Evolutionary conservation across 2,329 filamentous ascomycete genomes (phyloP).

Genomic region (Dendrostoma leiphaemia): DNA sequence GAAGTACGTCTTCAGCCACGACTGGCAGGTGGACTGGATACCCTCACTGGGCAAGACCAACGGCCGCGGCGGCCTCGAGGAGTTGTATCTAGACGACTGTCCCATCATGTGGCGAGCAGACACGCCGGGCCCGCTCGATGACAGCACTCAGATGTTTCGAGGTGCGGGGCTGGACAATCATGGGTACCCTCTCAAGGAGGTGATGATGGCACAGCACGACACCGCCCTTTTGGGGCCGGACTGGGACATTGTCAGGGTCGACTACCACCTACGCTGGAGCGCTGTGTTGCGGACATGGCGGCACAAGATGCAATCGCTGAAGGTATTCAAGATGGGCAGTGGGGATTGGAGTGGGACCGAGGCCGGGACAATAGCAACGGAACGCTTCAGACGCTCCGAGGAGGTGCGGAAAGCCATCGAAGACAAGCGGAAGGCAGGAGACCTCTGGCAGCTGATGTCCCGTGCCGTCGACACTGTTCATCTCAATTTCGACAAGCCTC

Average conservation of each 20-base stretch:
- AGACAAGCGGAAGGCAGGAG: neutral
- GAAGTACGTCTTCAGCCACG: conserved; percentile 39
- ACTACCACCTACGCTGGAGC: conserved; percentile 7
- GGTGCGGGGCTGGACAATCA: neutral
- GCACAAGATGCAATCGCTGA: conserved; percentile 1
- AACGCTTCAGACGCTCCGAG: too few species aligned
- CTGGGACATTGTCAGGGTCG: neutral
- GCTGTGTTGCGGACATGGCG: neutral
- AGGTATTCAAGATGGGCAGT: conserved; percentile 7
- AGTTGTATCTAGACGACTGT: conserved; percentile 43
- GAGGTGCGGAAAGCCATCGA: neutral
- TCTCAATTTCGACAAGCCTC: conserved; percentile 7
- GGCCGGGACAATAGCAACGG: neutral
- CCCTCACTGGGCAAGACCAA: conserved; percentile 29
- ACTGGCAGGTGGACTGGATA: conserved; percentile 47
- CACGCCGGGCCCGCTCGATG: neutral
- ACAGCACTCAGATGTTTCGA: neutral
- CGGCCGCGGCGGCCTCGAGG: conserved; percentile 31
- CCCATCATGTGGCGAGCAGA: conserved; percentile 28
- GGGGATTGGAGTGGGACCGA: conserved; percentile 3
- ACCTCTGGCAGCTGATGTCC: neutral
- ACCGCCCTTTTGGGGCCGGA: neutral
- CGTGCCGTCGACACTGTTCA: neutral
- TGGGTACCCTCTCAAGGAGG: neutral
- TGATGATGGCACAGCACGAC: neutral